phyloP scores from a whole-genome alignment of 2,329 filamentous ascomycete genomes.

The Pseudogymnoascus sp. region DNA sequence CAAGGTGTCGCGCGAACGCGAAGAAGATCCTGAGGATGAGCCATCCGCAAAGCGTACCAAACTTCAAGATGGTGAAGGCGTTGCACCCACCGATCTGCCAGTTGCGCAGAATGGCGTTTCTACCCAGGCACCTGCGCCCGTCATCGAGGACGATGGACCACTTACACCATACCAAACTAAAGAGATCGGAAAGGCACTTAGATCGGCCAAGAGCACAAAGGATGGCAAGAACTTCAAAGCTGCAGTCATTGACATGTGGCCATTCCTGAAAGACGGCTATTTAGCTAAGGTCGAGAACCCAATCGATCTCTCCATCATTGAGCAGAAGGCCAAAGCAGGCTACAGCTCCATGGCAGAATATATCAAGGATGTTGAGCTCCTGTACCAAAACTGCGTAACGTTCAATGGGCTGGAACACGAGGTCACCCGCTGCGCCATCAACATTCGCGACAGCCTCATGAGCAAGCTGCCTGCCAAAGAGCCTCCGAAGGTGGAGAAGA shows the following conservation, averaged over 20 bases:
- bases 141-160: slow-evolving; percentile 7
- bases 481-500: slow-evolving; percentile 55
- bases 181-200: slow-evolving; percentile 57
- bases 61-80: slow-evolving; percentile 47
- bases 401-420: slow-evolving; percentile 79
- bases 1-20: slow-evolving; percentile 67
- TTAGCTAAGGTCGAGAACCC: slow-evolving; percentile 62
- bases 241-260: slow-evolving; percentile 68
- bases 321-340: slow-evolving; percentile 57
- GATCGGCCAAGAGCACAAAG: slow-evolving; percentile 78
- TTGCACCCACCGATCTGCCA: slow-evolving; percentile 22
- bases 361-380: slow-evolving; percentile 64
- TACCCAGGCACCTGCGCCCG: not conserved
- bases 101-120: slow-evolving; percentile 22
- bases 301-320: slow-evolving; percentile 79
- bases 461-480: slow-evolving; percentile 50
- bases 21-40: slow-evolving; percentile 60
- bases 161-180: slow-evolving; percentile 54
- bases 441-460: slow-evolving; percentile 53
- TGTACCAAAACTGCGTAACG: slow-evolving; percentile 67
- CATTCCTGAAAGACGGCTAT: slow-evolving; percentile 68
- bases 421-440: slow-evolving; percentile 52
- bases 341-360: slow-evolving; percentile 68
- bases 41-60: slow-evolving; percentile 75
- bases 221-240: slow-evolving; percentile 66